Conservation (phyloP, 1,284 basidiomycete genomes). For the Chalciporus piperatoides region DNA sequence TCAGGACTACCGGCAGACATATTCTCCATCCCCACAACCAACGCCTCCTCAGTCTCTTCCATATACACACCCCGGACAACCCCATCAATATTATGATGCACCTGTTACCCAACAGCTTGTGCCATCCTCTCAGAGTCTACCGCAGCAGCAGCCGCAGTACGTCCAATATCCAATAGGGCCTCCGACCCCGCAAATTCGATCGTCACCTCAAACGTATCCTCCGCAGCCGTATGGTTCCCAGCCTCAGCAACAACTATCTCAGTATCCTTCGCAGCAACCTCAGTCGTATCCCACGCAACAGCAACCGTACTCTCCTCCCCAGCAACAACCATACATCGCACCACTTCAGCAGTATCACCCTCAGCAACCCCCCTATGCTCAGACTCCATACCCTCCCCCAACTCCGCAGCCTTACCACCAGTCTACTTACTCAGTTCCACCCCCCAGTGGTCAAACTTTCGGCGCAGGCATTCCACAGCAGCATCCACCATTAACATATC, state of each 20-base stretch:
- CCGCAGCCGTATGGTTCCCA: conserved; percentile 6
- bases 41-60: conserved; percentile 14
- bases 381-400: conserved; percentile 13
- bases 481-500: conserved; percentile 36
- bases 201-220: conserved; percentile 12
- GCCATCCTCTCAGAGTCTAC: not conserved
- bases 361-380: conserved; percentile 19
- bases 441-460: conserved; percentile 4
- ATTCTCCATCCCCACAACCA: conserved; percentile 10
- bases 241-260: conserved; percentile 10
- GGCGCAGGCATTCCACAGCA: conserved; percentile 3
- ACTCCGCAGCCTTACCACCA: conserved; percentile 21
- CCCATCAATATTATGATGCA: conserved; percentile 15
- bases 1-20: conserved; percentile 10
- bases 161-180: conserved; percentile 12
- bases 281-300: conserved; percentile 14
- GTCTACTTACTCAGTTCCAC: conserved; percentile 1
- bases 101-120: not conserved
- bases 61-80: conserved; percentile 10
- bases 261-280: conserved; percentile 10
- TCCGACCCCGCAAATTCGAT: conserved; percentile 12
- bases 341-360: conserved; percentile 9
- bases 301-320: conserved; percentile 5
- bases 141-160: conserved; percentile 13
- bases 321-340: conserved; percentile 16